Evolutionary conservation across 805 yeast genomes (phyloP).

Genomic region (Teunomyces cretensis): DNA sequence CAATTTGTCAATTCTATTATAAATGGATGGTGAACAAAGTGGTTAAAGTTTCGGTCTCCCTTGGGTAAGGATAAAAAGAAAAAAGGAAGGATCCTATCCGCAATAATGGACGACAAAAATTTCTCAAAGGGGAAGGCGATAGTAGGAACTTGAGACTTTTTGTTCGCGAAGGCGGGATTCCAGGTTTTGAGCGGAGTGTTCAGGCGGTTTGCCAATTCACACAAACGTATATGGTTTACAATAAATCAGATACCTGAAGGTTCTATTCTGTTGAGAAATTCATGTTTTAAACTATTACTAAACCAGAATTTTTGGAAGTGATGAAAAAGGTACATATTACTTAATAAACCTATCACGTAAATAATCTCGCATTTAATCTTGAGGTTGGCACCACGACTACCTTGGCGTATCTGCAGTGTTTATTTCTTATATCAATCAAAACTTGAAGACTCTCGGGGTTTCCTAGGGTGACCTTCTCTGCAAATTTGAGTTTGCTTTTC

Average conservation of each 20-base stretch:
- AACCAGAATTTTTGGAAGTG: too few relatives aligned
- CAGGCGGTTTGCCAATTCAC: not conserved
- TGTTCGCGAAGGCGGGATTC: slow-evolving; percentile 1
- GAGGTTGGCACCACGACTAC: not conserved
- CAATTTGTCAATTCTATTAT: slow-evolving; percentile 1
- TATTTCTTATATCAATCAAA: not conserved
- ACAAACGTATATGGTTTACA: not conserved
- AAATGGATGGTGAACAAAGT: slow-evolving; percentile 1
- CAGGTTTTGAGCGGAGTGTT: not conserved
- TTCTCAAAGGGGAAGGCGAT: slow-evolving; percentile 1
- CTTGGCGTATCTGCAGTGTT: not conserved
- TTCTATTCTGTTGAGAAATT: too few relatives aligned
- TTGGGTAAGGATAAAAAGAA: slow-evolving; percentile 1
- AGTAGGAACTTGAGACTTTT: not conserved
- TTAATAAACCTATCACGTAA: too few relatives aligned
- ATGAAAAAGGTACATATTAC: too few relatives aligned
- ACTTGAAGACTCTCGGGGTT: too few relatives aligned
- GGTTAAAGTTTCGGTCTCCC: slow-evolving; percentile 3
- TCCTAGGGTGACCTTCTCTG: too few relatives aligned
- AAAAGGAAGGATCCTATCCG: slow-evolving; percentile 3
- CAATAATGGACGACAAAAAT: slow-evolving; percentile 3
- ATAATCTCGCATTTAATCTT: too few relatives aligned
- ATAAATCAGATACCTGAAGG: too few relatives aligned
- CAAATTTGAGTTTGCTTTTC: too few relatives aligned
- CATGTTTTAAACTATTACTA: too few relatives aligned